Percentiles rank a stretch among this genome's conserved stretches.
phyloP scores from a whole-genome alignment of 1,139 yeast genomes.

The Pichia sp. region DNA sequence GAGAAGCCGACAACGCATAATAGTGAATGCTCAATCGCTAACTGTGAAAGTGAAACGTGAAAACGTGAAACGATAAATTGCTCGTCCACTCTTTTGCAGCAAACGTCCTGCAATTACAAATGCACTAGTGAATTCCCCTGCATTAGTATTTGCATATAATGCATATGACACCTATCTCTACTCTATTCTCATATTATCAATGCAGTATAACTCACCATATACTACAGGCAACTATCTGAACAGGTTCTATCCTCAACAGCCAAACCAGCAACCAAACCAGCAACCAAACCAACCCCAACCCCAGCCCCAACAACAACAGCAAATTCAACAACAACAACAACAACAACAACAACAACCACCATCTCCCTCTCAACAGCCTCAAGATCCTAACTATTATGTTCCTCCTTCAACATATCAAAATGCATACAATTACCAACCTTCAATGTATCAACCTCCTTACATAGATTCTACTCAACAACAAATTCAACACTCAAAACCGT shows the following conservation, averaged over 20 bases:
- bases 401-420: background rate
- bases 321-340: slow-evolving; percentile 4
- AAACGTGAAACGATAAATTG: no score
- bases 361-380: slow-evolving; percentile 5
- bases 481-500: background rate
- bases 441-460: background rate
- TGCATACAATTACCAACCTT: background rate
- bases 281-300: background rate
- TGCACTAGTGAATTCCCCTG: background rate
- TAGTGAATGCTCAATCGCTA: no score
- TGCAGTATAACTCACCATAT: background rate
- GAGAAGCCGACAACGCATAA: no score
- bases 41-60: no score
- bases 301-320: slow-evolving; percentile 3
- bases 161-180: no score
- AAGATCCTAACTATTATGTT: background rate
- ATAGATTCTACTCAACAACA: background rate
- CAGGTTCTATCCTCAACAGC: background rate
- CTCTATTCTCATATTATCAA: no score
- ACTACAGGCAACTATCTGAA: background rate
- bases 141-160: background rate
- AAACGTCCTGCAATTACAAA: background rate
- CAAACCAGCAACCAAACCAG: background rate
- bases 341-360: slow-evolving; percentile 6
- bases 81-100: background rate